Evolutionary conservation across 306 rosid species (phyloP).

Genomic region (Acacia crassicarpa): DNA sequence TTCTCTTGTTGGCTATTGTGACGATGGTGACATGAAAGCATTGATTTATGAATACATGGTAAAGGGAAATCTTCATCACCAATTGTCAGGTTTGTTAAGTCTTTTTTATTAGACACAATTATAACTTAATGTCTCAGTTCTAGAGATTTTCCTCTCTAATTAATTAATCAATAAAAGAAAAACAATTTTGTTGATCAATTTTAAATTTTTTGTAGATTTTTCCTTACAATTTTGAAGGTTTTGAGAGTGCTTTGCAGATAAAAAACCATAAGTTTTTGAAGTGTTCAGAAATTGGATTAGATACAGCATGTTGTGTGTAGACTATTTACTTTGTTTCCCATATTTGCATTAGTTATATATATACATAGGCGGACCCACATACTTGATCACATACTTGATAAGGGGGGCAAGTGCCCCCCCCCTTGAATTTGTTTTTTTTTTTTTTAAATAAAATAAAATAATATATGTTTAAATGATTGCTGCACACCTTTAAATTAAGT

Average conservation of each 20-base stretch:
- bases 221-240: not conserved
- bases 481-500: too few relatives aligned
- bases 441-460: too few relatives aligned
- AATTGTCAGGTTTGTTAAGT: slow-evolving; percentile 11
- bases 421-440: too few relatives aligned
- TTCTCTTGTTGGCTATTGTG: too few relatives aligned
- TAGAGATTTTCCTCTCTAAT: too few relatives aligned
- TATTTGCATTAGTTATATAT: not conserved
- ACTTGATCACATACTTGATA: too few relatives aligned
- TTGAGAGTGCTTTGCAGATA: not conserved
- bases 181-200: not conserved
- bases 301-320: not conserved
- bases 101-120: not conserved
- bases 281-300: not conserved
- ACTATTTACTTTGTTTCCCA: not conserved
- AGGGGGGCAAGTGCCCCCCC: too few relatives aligned
- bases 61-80: slow-evolving; percentile 20
- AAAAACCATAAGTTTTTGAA: not conserved
- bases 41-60: slow-evolving; percentile 39
- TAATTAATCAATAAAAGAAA: too few relatives aligned
- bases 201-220: too few relatives aligned
- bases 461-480: too few relatives aligned
- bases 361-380: too few relatives aligned
- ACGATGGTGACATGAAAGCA: slow-evolving; percentile 14
- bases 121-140: too few relatives aligned